Evolutionary conservation across 2,329 filamentous ascomycete genomes (phyloP).

Genomic region (Microascus cirrosus): DNA sequence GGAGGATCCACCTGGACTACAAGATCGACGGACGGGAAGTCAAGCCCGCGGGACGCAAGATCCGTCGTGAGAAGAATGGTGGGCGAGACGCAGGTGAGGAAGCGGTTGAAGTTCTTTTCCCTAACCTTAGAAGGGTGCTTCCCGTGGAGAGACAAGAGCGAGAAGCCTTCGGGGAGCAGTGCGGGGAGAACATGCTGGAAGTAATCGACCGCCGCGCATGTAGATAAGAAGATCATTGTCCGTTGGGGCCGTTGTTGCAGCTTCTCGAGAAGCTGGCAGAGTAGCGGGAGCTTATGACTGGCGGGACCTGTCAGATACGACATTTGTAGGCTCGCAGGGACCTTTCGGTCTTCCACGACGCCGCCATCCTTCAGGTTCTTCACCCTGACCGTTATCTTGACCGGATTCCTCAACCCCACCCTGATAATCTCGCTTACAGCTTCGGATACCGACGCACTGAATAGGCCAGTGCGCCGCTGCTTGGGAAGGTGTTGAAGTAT

Average conservation of each 20-base stretch:
- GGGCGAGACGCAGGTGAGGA: constrained; percentile 62
- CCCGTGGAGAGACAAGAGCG: constrained; percentile 74
- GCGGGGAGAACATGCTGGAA: constrained; percentile 70
- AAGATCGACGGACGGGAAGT: constrained; percentile 84
- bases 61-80: constrained; percentile 86
- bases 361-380: constrained; percentile 59
- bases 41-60: constrained; percentile 78
- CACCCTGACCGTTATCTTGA: constrained; percentile 90
- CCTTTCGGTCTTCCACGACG: constrained; percentile 66
- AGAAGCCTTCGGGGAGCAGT: constrained; percentile 57
- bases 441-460: constrained; percentile 92
- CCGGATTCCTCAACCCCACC: constrained; percentile 84
- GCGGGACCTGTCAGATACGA: constrained; percentile 67
- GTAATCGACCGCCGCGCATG: constrained; percentile 91
- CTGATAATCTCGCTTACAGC: constrained; percentile 88
- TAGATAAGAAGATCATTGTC: constrained; percentile 85
- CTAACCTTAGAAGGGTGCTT: constrained; percentile 84
- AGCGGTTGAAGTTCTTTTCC: constrained; percentile 75
- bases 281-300: constrained; percentile 66
- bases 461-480: constrained; percentile 83
- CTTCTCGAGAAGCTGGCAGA: constrained; percentile 58
- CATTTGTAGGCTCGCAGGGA: constrained; percentile 88
- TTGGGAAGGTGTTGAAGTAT: constrained; percentile 82
- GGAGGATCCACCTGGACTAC: constrained; percentile 78
- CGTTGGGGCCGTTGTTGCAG: constrained; percentile 69